These are phyloP conservation scores for Fusarium torulosum DNA, from an alignment of 2,329 filamentous ascomycete genomes.

Conservation along the genomic window DNA sequence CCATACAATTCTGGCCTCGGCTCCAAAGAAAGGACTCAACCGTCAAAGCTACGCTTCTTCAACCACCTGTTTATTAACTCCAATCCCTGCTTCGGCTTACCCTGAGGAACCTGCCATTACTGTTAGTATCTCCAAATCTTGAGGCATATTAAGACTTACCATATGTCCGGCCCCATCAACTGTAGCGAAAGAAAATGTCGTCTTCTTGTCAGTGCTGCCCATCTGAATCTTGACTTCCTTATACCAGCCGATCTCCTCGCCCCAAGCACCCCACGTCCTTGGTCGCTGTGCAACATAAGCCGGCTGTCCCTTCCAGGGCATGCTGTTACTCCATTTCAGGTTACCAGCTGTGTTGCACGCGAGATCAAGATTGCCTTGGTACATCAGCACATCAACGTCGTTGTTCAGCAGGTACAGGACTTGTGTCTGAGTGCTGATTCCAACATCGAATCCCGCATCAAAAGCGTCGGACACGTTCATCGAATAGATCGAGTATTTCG, in stretches of 20 bases:
- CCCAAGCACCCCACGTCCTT: conserved; percentile 16
- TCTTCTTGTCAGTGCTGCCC: conserved; percentile 9
- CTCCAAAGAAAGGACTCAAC: not conserved
- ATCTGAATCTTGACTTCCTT: conserved; percentile 32
- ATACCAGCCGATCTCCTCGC: conserved; percentile 25
- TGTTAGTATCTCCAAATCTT: not conserved
- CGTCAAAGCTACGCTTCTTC: conserved; percentile 15
- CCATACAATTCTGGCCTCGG: too few relatives aligned
- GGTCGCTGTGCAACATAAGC: conserved; percentile 34
- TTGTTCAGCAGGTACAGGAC: conserved; percentile 21
- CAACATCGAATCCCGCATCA: not conserved
- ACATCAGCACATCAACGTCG: conserved; percentile 30
- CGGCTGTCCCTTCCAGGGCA: conserved; percentile 37
- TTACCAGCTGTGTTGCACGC: conserved; percentile 43
- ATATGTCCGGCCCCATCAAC: conserved; percentile 38
- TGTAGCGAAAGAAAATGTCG: conserved; percentile 25
- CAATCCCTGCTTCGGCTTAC: conserved; percentile 15
- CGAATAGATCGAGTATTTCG: conserved; percentile 18
- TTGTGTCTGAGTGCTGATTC: conserved; percentile 26
- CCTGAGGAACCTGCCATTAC: not conserved
- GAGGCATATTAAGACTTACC: not conserved
- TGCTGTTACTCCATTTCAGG: conserved; percentile 30
- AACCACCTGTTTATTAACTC: conserved; percentile 22
- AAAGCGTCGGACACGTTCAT: conserved; percentile 7
- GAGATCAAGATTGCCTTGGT: conserved; percentile 40